A percentile compares a stretch with the other conserved stretches of the same genome.
These are phyloP conservation scores for Pleodorina starrii DNA, from an alignment of 139 green algal genomes.

Conservation along the genomic window DNA sequence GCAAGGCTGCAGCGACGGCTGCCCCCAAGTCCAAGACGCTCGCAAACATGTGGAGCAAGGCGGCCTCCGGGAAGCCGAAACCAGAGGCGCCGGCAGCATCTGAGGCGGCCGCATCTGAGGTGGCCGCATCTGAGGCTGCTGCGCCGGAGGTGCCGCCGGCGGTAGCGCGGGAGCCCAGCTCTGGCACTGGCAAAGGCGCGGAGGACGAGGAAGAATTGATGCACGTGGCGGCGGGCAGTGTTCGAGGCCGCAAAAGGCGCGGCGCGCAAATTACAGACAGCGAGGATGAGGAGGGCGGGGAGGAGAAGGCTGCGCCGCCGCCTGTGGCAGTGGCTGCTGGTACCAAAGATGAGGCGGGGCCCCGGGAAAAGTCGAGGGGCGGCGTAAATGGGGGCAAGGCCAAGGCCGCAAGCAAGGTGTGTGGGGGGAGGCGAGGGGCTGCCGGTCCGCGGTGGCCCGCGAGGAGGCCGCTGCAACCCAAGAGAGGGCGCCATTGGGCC, in stretches of 20 bases:
- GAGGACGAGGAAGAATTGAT: constrained; percentile 20
- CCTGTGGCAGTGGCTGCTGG: background rate
- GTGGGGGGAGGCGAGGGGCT: too few relatives aligned
- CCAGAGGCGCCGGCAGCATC: background rate
- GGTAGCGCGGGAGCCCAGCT: background rate
- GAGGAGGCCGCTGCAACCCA: too few relatives aligned
- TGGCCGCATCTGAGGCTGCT: background rate
- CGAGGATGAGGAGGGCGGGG: constrained; percentile 30
- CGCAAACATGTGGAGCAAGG: constrained; percentile 45
- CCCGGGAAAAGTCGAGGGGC: background rate
- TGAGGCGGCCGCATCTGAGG: background rate
- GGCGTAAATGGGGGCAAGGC: constrained; percentile 24
- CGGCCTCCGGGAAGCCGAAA: constrained; percentile 15
- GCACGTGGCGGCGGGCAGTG: background rate
- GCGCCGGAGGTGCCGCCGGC: background rate
- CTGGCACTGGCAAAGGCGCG: background rate
- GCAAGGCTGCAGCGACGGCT: background rate
- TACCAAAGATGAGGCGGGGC: background rate
- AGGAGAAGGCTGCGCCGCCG: background rate
- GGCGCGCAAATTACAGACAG: constrained; percentile 26
- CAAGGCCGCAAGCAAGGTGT: constrained; percentile 15
- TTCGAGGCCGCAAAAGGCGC: background rate
- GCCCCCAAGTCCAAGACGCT: constrained; percentile 17
- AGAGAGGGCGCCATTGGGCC: too few relatives aligned
- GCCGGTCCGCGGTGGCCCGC: too few relatives aligned